phyloP scores from a whole-genome alignment of 805 yeast species.

The Cyberlindnera bimundalis region DNA sequence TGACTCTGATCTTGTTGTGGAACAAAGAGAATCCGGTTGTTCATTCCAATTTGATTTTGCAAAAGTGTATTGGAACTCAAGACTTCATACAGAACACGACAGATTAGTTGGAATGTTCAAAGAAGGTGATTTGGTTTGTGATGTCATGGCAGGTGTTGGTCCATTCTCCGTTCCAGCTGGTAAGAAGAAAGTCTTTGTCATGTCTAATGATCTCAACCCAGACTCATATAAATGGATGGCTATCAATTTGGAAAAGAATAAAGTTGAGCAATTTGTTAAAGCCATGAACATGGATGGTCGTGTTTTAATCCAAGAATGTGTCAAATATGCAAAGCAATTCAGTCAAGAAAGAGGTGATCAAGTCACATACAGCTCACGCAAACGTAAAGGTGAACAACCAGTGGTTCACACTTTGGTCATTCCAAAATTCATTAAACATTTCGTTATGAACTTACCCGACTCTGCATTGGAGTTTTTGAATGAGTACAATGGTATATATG shows the following conservation, averaged over 20 bases:
- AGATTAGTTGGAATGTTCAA: slow-evolving; percentile 61
- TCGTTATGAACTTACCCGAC: slow-evolving; percentile 95
- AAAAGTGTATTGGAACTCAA: slow-evolving; percentile 96
- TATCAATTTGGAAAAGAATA: slow-evolving; percentile 62
- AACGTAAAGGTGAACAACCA: slow-evolving; percentile 29
- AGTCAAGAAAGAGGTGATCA: slow-evolving; percentile 33
- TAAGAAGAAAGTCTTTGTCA: slow-evolving; percentile 69
- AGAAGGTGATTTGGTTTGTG: slow-evolving; percentile 76
- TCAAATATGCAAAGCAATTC: slow-evolving; percentile 48
- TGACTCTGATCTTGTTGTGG: slow-evolving; percentile 66
- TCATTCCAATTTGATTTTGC: slow-evolving; percentile 82
- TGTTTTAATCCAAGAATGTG: slow-evolving; percentile 65
- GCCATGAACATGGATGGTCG: slow-evolving; percentile 80
- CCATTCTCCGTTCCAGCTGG: slow-evolving; percentile 98
- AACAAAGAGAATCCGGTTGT: slow-evolving; percentile 87
- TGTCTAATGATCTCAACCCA: slow-evolving; percentile 94
- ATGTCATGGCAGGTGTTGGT: slow-evolving; percentile 98
- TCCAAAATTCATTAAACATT: slow-evolving; percentile 62
- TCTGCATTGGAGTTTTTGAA: slow-evolving; percentile 80
- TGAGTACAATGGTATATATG: slow-evolving; percentile 72
- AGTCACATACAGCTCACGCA: slow-evolving; percentile 37
- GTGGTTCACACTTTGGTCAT: slow-evolving; percentile 31
- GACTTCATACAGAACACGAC: slow-evolving; percentile 91
- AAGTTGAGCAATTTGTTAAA: slow-evolving; percentile 54
- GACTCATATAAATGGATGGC: slow-evolving; percentile 70